A percentile compares a stretch with the other conserved stretches of the same genome.
Conservation (phyloP, 2,329 filamentous ascomycete genomes). For the Colletotrichum sp. region DNA sequence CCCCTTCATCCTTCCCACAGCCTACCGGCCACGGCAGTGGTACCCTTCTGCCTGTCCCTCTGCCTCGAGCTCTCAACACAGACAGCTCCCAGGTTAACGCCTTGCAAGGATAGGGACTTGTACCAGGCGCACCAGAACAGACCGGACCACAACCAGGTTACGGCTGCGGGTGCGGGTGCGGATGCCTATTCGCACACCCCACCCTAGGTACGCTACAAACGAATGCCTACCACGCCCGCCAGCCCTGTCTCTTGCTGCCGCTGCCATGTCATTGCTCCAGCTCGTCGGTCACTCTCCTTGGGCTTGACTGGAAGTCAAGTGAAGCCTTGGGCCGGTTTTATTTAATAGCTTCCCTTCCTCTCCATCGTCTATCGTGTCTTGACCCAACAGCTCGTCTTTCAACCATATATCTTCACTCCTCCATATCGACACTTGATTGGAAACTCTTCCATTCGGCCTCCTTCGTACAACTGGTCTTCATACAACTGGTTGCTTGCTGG, state of each 20-base stretch:
- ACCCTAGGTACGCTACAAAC: background rate
- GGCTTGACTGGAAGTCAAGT: background rate
- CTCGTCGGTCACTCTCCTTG: slow-evolving; percentile 1
- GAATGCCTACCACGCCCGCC: background rate
- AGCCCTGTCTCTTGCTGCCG: slow-evolving; percentile 14
- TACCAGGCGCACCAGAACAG: background rate
- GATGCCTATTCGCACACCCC: background rate
- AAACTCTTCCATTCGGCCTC: background rate
- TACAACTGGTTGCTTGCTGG: background rate
- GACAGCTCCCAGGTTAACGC: background rate
- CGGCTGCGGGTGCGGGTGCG: background rate
- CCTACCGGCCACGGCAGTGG: background rate
- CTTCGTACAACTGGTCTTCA: background rate
- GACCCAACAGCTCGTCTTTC: background rate
- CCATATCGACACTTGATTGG: background rate
- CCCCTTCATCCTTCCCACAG: background rate
- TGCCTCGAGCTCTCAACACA: background rate
- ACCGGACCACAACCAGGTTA: background rate
- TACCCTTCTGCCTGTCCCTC: background rate
- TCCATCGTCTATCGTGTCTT: background rate
- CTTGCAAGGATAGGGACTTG: slow-evolving; percentile 2
- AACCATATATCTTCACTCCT: background rate
- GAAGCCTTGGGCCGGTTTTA: slow-evolving; percentile 13
- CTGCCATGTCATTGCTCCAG: slow-evolving; percentile 7
- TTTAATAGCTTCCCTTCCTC: slow-evolving; percentile 18